Evolutionary conservation across 345 rosid genomes (phyloP).

Genomic region (Mangifera indica): DNA sequence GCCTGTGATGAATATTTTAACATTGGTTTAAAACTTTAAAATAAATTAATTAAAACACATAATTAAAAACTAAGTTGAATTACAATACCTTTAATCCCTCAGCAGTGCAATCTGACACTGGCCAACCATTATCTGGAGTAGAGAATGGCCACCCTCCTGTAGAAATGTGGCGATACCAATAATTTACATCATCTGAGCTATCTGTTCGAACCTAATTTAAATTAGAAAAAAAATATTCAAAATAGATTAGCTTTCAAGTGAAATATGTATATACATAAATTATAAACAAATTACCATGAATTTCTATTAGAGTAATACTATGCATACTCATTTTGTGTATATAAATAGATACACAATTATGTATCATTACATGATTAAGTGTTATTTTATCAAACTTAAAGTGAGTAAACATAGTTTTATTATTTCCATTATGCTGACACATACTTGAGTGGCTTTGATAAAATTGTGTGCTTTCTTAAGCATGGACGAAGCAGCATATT

Average conservation of each 20-base stretch:
- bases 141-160: conserved; percentile 85
- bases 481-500: conserved; percentile 32
- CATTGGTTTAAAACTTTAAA: too few relatives aligned
- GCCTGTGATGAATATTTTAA: conserved; percentile 29
- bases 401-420: too few relatives aligned
- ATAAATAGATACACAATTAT: too few relatives aligned
- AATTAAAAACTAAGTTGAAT: too few relatives aligned
- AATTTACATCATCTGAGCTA: conserved; percentile 24
- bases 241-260: neutral
- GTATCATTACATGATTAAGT: too few relatives aligned
- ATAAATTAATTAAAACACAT: neutral
- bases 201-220: conserved; percentile 33
- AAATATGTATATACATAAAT: neutral
- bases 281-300: too few relatives aligned
- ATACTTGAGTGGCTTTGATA: conserved; percentile 56
- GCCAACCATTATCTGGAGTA: conserved; percentile 63
- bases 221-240: neutral
- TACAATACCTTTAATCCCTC: conserved; percentile 56
- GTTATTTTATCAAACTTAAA: too few relatives aligned
- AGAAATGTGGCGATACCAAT: conserved; percentile 55
- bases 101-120: conserved; percentile 57
- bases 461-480: conserved; percentile 61
- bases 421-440: too few relatives aligned
- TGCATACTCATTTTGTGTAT: too few relatives aligned
- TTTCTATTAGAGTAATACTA: too few relatives aligned